phyloP scores from a whole-genome alignment of 1,284 basidiomycete species.

The Neolentinus lepideus region DNA sequence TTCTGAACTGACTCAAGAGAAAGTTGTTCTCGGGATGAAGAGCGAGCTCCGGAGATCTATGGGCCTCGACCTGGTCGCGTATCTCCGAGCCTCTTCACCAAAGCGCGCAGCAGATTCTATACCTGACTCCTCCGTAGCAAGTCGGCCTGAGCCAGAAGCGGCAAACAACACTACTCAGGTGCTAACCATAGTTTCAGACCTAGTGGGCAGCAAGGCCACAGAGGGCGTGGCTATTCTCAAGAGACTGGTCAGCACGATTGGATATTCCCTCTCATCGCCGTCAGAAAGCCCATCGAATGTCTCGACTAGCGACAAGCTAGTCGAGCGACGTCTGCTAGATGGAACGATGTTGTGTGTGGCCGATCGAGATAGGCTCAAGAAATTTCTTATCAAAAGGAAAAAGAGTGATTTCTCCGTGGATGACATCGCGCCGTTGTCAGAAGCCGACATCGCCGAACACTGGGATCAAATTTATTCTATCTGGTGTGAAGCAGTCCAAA shows the following conservation, averaged over 20 bases:
- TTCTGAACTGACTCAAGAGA: neutral
- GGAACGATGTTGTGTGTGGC: neutral
- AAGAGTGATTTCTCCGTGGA: constrained; percentile 15
- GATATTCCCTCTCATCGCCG: neutral
- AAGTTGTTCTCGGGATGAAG: constrained; percentile 22
- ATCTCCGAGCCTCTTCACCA: no score
- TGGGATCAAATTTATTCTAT: constrained; percentile 35
- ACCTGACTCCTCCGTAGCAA: no score
- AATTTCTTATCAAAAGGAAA: neutral
- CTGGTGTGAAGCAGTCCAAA: constrained; percentile 26
- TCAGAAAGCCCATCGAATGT: neutral
- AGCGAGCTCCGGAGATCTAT: no score
- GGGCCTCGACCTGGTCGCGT: no score
- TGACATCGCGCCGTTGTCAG: constrained; percentile 29
- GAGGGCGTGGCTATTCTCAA: neutral
- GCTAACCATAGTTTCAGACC: neutral
- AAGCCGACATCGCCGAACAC: constrained; percentile 34
- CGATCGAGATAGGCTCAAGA: neutral
- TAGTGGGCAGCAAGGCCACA: neutral
- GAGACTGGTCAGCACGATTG: neutral
- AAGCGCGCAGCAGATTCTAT: no score
- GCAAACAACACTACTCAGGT: neutral
- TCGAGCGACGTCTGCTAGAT: neutral
- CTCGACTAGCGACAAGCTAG: neutral
- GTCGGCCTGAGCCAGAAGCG: neutral